Evolutionary conservation across 768 basidiomycete species (phyloP).

Genomic region (Mycena galericulata): DNA sequence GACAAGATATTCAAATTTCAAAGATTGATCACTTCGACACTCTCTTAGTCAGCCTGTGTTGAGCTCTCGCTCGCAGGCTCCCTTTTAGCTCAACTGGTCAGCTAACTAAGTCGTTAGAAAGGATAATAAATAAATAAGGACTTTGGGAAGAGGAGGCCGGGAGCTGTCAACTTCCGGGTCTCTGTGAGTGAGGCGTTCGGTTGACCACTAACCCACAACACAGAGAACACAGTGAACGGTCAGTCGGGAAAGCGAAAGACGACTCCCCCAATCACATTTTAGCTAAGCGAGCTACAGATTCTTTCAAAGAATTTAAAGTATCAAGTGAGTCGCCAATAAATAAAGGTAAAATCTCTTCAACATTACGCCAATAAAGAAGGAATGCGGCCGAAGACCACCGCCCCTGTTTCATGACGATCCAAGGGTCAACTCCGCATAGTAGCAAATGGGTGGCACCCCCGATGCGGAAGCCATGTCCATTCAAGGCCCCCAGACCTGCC

Average conservation of each 20-base stretch:
- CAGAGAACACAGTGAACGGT: background rate
- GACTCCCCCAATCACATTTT: constrained; percentile 8
- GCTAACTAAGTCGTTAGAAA: background rate
- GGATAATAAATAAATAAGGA: background rate
- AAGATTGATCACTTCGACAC: background rate
- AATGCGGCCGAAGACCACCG: background rate
- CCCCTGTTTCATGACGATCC: constrained; percentile 8
- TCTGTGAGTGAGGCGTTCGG: background rate
- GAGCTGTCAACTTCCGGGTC: background rate
- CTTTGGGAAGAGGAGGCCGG: constrained; percentile 4
- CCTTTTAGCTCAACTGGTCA: background rate
- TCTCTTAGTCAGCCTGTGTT: background rate
- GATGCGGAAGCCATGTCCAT: constrained; percentile 9
- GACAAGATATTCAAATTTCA: too few species aligned
- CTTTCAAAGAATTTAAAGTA: background rate
- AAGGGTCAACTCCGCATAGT: background rate
- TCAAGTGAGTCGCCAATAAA: constrained; percentile 5
- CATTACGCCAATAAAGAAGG: background rate
- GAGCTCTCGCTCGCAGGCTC: too few species aligned
- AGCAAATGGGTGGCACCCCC: background rate
- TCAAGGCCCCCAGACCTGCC: background rate
- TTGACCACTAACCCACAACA: background rate
- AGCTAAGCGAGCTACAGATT: background rate
- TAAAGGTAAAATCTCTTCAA: constrained; percentile 1
- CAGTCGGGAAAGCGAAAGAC: background rate